Evolutionary conservation across 441 rosid genomes (phyloP), one percentile per base, ranked within the genome.

Genomic region (Pelargonium cotyledonis): DNA sequence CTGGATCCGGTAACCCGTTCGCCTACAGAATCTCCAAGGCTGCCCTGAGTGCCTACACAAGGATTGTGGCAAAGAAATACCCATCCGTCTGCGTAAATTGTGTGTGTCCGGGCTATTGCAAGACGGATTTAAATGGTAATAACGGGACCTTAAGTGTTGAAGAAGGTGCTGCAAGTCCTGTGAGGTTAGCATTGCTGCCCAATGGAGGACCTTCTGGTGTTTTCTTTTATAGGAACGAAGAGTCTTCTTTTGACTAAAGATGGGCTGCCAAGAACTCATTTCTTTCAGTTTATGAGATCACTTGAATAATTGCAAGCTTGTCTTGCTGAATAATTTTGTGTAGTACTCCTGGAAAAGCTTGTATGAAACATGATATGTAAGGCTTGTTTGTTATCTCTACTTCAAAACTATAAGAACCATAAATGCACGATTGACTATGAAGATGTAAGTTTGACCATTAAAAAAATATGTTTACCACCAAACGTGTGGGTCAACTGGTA

Each of bases 31-130:
- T 82, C 11, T 81, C 83, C 0, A 83, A 83, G 74, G 84, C 76
- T 40, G 75, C 70, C 0, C 0, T 77, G 72, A 85, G 76, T 69
- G 84, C 84, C 3, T 72, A 81, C 72, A 71, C 86, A 5, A 73
- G 87, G 65, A 71, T 82, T 57, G 55, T 80, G 4, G 82, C 84
- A 11, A 73, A 76, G 62, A 79, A 71, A 26, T 26, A 26, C 6
- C 77, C 79, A 0, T 14, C 41, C 16, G 65, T 82, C 63, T 16
- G 73, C 43, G 63, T 78, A 51, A 81, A 82, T 43, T 44, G 73
- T 18, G 78, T 80, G 9, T 74, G 76, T 73, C 87, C 83, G 18
- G 84, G 86, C 6, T 77, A 10, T 65, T 81, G 75, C 38, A 78
- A 72, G 55, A 86, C 84, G 2, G 86, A 82, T 31, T 2, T 80